phyloP scores from a whole-genome alignment of 2,329 filamentous ascomycete species.

The Hypoxylon sp. region DNA sequence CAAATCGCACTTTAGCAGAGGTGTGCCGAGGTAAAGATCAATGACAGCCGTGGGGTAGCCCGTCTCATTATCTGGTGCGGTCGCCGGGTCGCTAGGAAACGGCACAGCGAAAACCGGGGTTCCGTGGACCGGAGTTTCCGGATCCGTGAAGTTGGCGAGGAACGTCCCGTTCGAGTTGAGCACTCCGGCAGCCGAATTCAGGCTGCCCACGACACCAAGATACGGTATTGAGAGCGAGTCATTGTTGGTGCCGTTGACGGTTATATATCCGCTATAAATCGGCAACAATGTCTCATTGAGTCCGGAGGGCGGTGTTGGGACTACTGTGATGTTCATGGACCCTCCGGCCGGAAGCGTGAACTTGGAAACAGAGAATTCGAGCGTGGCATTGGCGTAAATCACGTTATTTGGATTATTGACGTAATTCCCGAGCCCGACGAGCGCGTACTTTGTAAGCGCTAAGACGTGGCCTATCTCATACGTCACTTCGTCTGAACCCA shows the following conservation, averaged over 20 bases:
- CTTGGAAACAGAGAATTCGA: slow-evolving; percentile 28
- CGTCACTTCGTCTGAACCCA: slow-evolving; percentile 49
- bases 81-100: background rate
- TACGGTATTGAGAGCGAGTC: slow-evolving; percentile 22
- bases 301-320: slow-evolving; percentile 15
- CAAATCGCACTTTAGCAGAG: background rate
- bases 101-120: background rate
- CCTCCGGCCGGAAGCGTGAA: slow-evolving; percentile 17
- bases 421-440: background rate
- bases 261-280: slow-evolving; percentile 26
- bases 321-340: slow-evolving; percentile 9
- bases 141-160: background rate
- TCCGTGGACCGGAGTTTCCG: background rate
- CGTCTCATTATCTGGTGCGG: background rate
- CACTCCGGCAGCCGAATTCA: slow-evolving; percentile 2
- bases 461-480: slow-evolving; percentile 52
- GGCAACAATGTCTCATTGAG: slow-evolving; percentile 21
- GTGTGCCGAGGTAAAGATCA: background rate
- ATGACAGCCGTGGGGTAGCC: background rate
- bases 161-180: slow-evolving; percentile 13
- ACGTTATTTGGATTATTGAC: slow-evolving; percentile 23
- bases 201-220: slow-evolving; percentile 21
- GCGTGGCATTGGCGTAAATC: slow-evolving; percentile 26
- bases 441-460: slow-evolving; percentile 53
- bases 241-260: slow-evolving; percentile 19